phyloP scores from a whole-genome alignment of 208 protist species.

The Trypanosoma avium region DNA sequence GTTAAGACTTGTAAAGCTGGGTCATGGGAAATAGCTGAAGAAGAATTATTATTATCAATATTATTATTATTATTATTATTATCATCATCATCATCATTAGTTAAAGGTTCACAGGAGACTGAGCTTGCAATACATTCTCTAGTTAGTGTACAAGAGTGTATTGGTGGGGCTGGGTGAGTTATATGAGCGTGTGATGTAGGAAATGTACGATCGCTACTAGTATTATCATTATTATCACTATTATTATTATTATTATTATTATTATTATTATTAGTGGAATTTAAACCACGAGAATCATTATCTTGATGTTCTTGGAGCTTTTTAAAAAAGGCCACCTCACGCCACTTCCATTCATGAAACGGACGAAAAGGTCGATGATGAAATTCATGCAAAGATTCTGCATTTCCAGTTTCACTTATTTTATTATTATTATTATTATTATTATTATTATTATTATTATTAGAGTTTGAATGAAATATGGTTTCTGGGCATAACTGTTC shows the following conservation, averaged over 20 bases:
- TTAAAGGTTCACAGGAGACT: not conserved
- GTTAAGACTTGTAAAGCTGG: constrained; percentile 8
- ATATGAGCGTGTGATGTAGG: too few relatives aligned
- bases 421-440: too few relatives aligned
- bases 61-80: not conserved
- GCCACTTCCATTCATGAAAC: constrained; percentile 21
- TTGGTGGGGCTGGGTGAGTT: too few relatives aligned
- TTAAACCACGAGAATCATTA: not conserved
- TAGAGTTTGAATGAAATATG: too few relatives aligned
- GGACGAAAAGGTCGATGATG: not conserved
- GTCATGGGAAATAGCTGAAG: not conserved
- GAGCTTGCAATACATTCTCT: too few relatives aligned
- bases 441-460: too few relatives aligned
- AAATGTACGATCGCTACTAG: too few relatives aligned
- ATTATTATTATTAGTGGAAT: not conserved
- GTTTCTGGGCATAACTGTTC: too few relatives aligned
- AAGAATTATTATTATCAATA: not conserved
- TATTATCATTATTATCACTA: not conserved
- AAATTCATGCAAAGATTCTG: too few relatives aligned
- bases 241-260: not conserved
- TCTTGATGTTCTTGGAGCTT: not conserved
- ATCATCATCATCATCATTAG: not conserved
- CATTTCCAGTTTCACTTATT: too few relatives aligned
- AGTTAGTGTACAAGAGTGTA: too few relatives aligned
- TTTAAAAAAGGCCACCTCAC: not conserved